Evolutionary conservation across 1,139 yeast species (phyloP).

Genomic region (Maudiozyma humilis): DNA sequence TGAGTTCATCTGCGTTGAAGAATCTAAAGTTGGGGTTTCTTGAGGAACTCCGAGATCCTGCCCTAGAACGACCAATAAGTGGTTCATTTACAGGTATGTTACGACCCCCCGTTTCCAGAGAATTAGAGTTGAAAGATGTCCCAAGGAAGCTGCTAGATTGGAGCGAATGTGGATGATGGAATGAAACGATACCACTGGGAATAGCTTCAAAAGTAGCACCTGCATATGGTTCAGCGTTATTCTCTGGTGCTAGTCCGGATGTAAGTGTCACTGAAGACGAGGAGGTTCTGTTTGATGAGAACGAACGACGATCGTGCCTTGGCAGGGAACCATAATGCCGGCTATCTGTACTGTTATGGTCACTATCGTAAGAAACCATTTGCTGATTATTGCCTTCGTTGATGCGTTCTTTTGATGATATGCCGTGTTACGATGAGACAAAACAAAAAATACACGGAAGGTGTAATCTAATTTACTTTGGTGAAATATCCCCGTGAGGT

Average conservation of each 20-base stretch:
- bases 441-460: background rate
- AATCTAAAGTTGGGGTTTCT: slow-evolving; percentile 50
- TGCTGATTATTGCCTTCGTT: background rate
- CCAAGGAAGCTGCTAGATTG: slow-evolving; percentile 28
- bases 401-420: background rate
- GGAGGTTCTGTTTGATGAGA: slow-evolving; percentile 27
- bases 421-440: background rate
- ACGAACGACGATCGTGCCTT: slow-evolving; percentile 14
- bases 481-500: too few species aligned
- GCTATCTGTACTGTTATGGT: background rate
- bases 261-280: slow-evolving; percentile 29
- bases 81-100: slow-evolving; percentile 13
- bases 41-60: slow-evolving; percentile 23
- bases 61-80: slow-evolving; percentile 11
- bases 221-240: slow-evolving; percentile 60
- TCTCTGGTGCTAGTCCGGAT: slow-evolving; percentile 26
- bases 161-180: slow-evolving; percentile 53
- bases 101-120: slow-evolving; percentile 20
- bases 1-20: slow-evolving; percentile 76
- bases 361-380: slow-evolving; percentile 4
- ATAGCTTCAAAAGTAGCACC: slow-evolving; percentile 87
- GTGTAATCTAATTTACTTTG: background rate
- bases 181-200: slow-evolving; percentile 83
- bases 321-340: background rate
- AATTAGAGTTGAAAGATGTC: slow-evolving; percentile 22